Conservation (phyloP, 148 eudicot genomes). For the Pouteria glomerata region DNA sequence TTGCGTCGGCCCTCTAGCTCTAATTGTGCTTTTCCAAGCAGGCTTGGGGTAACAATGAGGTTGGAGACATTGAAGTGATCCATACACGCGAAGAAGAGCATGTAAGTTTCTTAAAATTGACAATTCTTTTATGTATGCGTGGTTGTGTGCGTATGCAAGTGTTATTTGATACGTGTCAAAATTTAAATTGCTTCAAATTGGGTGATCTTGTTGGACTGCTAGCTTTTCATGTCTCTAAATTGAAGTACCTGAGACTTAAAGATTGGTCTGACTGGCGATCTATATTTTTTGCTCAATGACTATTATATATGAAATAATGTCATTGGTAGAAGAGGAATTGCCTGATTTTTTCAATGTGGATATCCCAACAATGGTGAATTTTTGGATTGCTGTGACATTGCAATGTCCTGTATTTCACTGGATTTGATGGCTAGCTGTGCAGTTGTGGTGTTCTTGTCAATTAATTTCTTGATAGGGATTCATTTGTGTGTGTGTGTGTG, state of each 20-base stretch:
- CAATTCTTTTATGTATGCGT: neutral
- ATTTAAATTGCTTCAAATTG: conserved; percentile 1
- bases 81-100: conserved; percentile 33
- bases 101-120: conserved; percentile 25
- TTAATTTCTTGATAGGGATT: too few species aligned
- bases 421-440: too few species aligned
- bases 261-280: neutral
- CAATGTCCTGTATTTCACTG: neutral
- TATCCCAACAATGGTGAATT: neutral
- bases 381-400: neutral
- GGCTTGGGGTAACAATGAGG: conserved; percentile 49
- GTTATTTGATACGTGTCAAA: neutral
- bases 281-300: neutral
- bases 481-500: too few species aligned
- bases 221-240: neutral
- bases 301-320: neutral
- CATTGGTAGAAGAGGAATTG: neutral
- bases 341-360: neutral
- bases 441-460: too few species aligned
- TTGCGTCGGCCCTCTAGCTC: neutral
- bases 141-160: too few species aligned
- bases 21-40: conserved; percentile 6
- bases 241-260: neutral
- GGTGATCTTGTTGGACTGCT: neutral
- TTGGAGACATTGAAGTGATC: conserved; percentile 36